phyloP scores from a whole-genome alignment of 768 basidiomycete species.

The Termitomyces sp. region DNA sequence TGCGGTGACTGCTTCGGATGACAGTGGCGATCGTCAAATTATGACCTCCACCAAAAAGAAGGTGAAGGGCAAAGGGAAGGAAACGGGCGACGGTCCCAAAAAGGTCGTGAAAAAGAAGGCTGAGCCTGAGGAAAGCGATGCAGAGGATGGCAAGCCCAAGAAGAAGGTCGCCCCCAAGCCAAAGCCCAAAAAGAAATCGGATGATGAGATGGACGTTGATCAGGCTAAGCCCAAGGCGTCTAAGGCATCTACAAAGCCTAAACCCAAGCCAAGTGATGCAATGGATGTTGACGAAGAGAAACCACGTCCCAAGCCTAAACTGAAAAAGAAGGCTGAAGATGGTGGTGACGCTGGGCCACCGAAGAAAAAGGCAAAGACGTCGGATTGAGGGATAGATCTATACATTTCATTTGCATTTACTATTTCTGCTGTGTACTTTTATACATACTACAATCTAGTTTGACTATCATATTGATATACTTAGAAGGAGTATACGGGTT shows the following conservation, averaged over 20 bases:
- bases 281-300: conserved; percentile 47
- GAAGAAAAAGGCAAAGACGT: conserved; percentile 74
- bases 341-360: conserved; percentile 48
- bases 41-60: conserved; percentile 40
- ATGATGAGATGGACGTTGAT: conserved; percentile 45
- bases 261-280: conserved; percentile 33
- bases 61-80: conserved; percentile 41
- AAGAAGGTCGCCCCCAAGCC: conserved; percentile 43
- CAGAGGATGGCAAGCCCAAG: conserved; percentile 44
- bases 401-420: conserved; percentile 6
- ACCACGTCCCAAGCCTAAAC: conserved; percentile 40
- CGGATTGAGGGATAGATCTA: conserved; percentile 25
- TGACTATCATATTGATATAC: background rate
- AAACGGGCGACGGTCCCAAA: conserved; percentile 31
- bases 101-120: conserved; percentile 36
- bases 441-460: conserved; percentile 12
- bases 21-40: conserved; percentile 73
- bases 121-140: conserved; percentile 43
- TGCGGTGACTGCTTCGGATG: conserved; percentile 80
- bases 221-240: conserved; percentile 28
- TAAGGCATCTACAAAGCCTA: conserved; percentile 30
- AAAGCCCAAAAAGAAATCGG: conserved; percentile 41
- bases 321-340: conserved; percentile 35
- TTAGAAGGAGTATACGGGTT: conserved; percentile 4
- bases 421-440: conserved; percentile 13